Base-by-base conservation (phyloP, 2,329 filamentous ascomycete genomes). In the Fusarium sp. region DNA sequence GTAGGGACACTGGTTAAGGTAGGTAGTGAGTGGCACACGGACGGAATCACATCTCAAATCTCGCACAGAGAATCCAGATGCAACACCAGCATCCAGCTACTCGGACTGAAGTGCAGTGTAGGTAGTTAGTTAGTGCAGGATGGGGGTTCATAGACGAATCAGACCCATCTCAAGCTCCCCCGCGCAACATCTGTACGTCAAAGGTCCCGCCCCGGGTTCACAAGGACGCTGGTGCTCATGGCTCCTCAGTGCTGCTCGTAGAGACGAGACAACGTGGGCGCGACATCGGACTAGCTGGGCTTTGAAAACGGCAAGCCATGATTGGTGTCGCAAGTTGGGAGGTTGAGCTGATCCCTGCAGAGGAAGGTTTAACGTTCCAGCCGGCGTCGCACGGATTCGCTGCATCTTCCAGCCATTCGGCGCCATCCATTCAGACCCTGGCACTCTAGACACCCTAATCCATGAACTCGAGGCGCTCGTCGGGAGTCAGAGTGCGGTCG, bases 271-370 rank as follows among this genome's bases (percentile, higher is more conserved):
- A 71, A 71, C 61, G 65, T 63, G 69, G 70, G 77, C 73, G 79
- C 79, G 79, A 82, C 77, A 82, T 81, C 79, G 80, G 80, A 74
- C 66, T 53, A 57, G 56, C 61, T 68, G 71, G 75, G 66, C 73
- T 79, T 80, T 75, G 78, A 76, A 81, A 81, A 79, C 75, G 41
- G 36, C 47, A 60, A 48, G 55, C 57, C 59, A 17, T 82, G 79
- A 82, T 82, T 82, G 80, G 81, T 71, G 69, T 76, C 70, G 72
- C 66, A 75, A 72, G 69, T 65, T 57, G 65, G 59, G 50, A 72
- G 54, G 65, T 72, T 56, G 53, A 74, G 59, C 51, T 66, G 58
- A 76, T 77, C 76, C 76, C 57, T 77, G 75, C 55, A 62, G 38
- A 73, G 55, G 35, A 72, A 72, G 72, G 73, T 75, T 78, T 77